Conservation (phyloP, 192 early-diverging fungal species). For the Phlyctochytrium planicorne region DNA sequence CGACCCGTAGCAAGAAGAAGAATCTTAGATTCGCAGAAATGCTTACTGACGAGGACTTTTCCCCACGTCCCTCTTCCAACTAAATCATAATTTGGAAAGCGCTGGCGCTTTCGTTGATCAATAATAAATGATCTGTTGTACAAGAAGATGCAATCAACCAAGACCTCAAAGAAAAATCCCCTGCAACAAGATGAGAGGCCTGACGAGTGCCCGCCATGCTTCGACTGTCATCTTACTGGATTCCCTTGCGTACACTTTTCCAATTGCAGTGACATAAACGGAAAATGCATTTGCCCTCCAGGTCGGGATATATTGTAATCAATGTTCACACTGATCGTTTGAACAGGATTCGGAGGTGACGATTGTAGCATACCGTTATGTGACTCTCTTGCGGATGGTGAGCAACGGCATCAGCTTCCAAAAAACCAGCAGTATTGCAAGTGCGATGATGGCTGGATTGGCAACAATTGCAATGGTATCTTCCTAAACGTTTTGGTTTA, state of each 20-base stretch:
- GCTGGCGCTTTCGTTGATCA: too few relatives aligned
- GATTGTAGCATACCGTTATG: too few relatives aligned
- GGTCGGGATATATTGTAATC: slow-evolving; percentile 23
- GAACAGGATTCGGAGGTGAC: too few relatives aligned
- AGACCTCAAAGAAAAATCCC: too few relatives aligned
- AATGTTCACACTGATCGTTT: background rate
- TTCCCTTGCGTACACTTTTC: slow-evolving; percentile 75
- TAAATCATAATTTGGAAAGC: too few relatives aligned
- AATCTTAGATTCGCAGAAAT: background rate
- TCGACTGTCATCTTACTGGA: slow-evolving; percentile 77
- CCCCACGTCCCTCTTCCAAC: background rate
- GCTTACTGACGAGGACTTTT: background rate
- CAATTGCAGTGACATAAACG: slow-evolving; percentile 70
- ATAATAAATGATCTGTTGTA: too few relatives aligned
- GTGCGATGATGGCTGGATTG: slow-evolving; percentile 86
- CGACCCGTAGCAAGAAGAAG: background rate
- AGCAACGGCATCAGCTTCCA: slow-evolving; percentile 7
- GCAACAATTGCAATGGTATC: slow-evolving; percentile 90
- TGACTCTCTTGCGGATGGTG: slow-evolving; percentile 58
- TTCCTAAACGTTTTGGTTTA: background rate
- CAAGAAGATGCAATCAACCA: too few relatives aligned
- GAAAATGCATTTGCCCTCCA: slow-evolving; percentile 70
- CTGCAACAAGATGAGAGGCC: too few relatives aligned
- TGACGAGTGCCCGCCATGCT: slow-evolving; percentile 48
- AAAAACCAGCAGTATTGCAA: slow-evolving; percentile 54